Evolutionary conservation across 2,329 filamentous ascomycete species (phyloP).

Genomic region (Exophiala lecanii-corni): DNA sequence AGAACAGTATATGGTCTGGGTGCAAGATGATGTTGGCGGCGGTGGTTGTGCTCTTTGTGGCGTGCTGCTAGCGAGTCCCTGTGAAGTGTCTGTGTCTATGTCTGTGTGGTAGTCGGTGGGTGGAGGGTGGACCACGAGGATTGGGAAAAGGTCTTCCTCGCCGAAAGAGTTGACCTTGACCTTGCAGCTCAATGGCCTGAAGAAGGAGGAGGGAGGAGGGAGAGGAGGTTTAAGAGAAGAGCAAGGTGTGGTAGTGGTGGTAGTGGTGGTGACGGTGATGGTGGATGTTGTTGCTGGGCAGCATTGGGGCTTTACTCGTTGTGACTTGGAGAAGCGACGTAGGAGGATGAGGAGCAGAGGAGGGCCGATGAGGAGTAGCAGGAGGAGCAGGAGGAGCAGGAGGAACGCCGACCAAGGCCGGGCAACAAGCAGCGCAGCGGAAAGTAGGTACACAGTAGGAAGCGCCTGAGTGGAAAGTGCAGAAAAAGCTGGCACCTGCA

Average conservation of each 20-base stretch:
- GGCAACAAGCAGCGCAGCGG: too few relatives aligned
- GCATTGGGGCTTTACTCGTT: too few relatives aligned
- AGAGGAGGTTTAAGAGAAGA: constrained; percentile 20
- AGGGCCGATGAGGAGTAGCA: too few relatives aligned
- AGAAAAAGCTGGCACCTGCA: too few relatives aligned
- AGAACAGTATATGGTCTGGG: not conserved
- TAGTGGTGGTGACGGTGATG: too few relatives aligned
- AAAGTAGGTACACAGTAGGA: too few relatives aligned
- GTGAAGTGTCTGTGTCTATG: not conserved
- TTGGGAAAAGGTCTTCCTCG: constrained; percentile 9
- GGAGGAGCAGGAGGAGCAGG: too few relatives aligned
- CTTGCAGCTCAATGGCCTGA: constrained; percentile 20
- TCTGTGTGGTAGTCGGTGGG: not conserved
- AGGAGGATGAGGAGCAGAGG: constrained; percentile 8
- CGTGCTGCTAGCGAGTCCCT: not conserved
- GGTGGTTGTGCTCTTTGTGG: not conserved
- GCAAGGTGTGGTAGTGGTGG: constrained; percentile 15
- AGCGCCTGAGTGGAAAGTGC: too few relatives aligned
- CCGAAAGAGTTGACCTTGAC: constrained; percentile 17
- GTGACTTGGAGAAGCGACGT: constrained; percentile 10
- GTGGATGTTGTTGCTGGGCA: constrained; percentile 27
- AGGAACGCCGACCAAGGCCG: too few relatives aligned
- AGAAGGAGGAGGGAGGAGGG: constrained; percentile 12
- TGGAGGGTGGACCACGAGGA: constrained; percentile 15
- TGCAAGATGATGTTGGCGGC: not conserved